phyloP scores from a whole-genome alignment of 805 yeast genomes.

The Candida palmyrensis region DNA sequence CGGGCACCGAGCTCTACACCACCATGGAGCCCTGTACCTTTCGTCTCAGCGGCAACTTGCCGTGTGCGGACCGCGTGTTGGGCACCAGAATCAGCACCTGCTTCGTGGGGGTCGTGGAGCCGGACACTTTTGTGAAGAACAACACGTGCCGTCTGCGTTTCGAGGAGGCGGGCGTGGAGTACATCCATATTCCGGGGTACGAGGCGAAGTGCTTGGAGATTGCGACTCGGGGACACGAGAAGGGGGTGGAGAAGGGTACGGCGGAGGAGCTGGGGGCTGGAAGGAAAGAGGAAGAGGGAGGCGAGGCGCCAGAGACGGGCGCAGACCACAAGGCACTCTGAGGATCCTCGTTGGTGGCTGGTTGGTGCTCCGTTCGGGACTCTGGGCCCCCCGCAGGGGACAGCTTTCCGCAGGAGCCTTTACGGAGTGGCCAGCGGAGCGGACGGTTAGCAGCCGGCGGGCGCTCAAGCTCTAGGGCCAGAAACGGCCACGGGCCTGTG shows the following conservation, averaged over 20 bases:
- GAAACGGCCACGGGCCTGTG: no score
- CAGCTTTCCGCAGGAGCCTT: no score
- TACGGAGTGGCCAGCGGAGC: no score
- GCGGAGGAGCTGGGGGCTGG: no score
- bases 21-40: constrained; percentile 97
- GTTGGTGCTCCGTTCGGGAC: no score
- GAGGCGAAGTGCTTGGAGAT: constrained; percentile 63
- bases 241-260: constrained; percentile 8
- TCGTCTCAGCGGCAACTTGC: constrained; percentile 82
- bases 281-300: neutral
- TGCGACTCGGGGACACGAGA: constrained; percentile 70
- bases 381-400: no score
- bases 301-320: neutral
- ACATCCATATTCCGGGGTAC: constrained; percentile 77
- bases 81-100: constrained; percentile 58
- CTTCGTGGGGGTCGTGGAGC: constrained; percentile 90
- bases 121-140: constrained; percentile 77
- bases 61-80: constrained; percentile 81
- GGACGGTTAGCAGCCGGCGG: no score
- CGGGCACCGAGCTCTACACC: constrained; percentile 79
- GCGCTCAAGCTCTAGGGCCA: no score
- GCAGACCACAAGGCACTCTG: no score
- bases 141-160: constrained; percentile 61
- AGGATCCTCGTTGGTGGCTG: no score
- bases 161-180: constrained; percentile 54